These are phyloP conservation scores for Verruconis gallopava DNA, from an alignment of 2,329 filamentous ascomycete genomes.

Conservation along the genomic window DNA sequence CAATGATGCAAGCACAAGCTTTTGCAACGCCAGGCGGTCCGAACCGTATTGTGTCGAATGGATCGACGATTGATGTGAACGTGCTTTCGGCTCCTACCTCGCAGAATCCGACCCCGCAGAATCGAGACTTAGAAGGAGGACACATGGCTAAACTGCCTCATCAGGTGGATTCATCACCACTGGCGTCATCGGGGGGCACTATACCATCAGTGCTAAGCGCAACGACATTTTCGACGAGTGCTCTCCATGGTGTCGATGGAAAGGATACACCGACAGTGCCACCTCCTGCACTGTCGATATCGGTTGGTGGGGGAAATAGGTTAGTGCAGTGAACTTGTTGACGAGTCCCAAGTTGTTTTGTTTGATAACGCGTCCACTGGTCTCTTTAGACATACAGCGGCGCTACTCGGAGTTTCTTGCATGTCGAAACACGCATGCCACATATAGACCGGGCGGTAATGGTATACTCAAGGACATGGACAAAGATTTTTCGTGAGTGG, in stretches of 20 bases:
- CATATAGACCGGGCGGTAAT: too few species aligned
- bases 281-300: background rate
- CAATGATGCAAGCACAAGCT: slow-evolving; percentile 28
- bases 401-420: too few species aligned
- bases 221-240: background rate
- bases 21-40: slow-evolving; percentile 15
- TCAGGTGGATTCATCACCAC: background rate
- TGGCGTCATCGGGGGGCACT: background rate
- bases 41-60: slow-evolving; percentile 13
- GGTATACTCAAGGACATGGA: too few species aligned
- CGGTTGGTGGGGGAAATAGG: background rate
- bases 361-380: too few species aligned
- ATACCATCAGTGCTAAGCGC: background rate
- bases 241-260: background rate
- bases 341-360: too few species aligned
- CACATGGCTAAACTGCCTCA: background rate
- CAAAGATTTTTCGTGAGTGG: too few species aligned
- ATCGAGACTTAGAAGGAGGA: too few species aligned
- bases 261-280: background rate
- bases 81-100: slow-evolving; percentile 4
- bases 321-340: too few species aligned
- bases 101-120: background rate
- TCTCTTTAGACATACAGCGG: too few species aligned
- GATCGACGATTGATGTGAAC: slow-evolving; percentile 15
- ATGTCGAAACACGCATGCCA: too few species aligned